Base-by-base conservation (phyloP, 139 green algal genomes). In the Tetradesmus lagerheimii region DNA sequence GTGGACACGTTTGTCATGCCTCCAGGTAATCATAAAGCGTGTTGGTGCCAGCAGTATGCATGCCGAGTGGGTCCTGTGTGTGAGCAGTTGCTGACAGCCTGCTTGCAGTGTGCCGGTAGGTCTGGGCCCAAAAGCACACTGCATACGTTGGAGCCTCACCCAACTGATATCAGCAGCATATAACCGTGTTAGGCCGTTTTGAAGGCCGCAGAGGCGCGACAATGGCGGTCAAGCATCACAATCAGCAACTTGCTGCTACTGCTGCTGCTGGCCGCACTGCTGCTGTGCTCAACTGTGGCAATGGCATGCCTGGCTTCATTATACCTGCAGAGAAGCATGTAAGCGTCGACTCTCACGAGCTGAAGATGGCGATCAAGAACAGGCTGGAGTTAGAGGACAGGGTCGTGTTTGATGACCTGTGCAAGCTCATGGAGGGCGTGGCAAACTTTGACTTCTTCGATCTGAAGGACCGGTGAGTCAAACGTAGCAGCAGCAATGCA, bases 381-480 rank as follows among this genome's bases (percentile, higher is more conserved):
- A 83, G 89, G 27, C 79, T 94, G 35, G 76, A 89, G 16, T 77
- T 86, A 38, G 39, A 47, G 25, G 71, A 92, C 64, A 37, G 80
- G 3, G 75, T 25, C 4, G 47, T 37, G 16, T 93, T 91, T 71
- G 75, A 90, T 27, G 84, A 89, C 27, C 83, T 93, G 71, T 80
- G 41, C 47, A 88, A 92, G 81, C 89, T 94, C 29, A 80, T 91
- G 71, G 77, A 92, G 57, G 92, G 80, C 11, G 88, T 91, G 20
- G 78, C 88, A 31, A 83, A 92, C 80, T 94, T 89, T 85, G 89
- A 92, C 35, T 94, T 92, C 57, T 79, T 89, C 15, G 89, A 94
- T 29, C 45, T 92, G 14, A 88, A 88, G 53, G 78, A 39, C 1
- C 38, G 83, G 83, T 88, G 83, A 41, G 83, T 47, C 12, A 71